Evolutionary conservation across 2,329 filamentous ascomycete genomes (phyloP).

Genomic region (Penicillium sp.): DNA sequence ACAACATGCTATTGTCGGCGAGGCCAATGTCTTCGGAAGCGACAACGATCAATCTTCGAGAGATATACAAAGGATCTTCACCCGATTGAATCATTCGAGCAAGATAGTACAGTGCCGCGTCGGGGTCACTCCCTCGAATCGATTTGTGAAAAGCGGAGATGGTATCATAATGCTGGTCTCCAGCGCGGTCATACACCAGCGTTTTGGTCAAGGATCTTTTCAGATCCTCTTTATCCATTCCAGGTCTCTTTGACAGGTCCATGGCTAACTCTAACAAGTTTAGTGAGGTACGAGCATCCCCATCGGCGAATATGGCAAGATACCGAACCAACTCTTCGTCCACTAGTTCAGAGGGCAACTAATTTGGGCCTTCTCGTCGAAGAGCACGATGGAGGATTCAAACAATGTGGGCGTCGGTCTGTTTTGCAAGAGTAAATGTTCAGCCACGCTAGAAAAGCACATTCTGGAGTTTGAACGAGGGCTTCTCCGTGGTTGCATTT

Average conservation of each 20-base stretch:
- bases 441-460: conserved; percentile 85
- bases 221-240: conserved; percentile 69
- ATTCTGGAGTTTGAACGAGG: conserved; percentile 85
- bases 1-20: conserved; percentile 78
- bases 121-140: conserved; percentile 77
- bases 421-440: conserved; percentile 78
- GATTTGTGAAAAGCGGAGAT: conserved; percentile 98
- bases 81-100: conserved; percentile 93
- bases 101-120: conserved; percentile 90
- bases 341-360: conserved; percentile 55
- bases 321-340: conserved; percentile 75
- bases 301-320: conserved; percentile 81
- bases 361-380: conserved; percentile 54
- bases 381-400: conserved; percentile 75
- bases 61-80: conserved; percentile 89
- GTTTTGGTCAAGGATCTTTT: conserved; percentile 85
- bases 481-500: conserved; percentile 92
- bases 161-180: conserved; percentile 96
- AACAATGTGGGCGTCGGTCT: conserved; percentile 67
- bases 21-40: conserved; percentile 91
- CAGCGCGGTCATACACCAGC: conserved; percentile 87
- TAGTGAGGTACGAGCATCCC: conserved; percentile 86
- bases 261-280: conserved; percentile 89
- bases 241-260: conserved; percentile 62
- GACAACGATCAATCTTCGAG: conserved; percentile 87